phyloP scores from a whole-genome alignment of 768 basidiomycete species.

The Strobilomyces echinocephalus region DNA sequence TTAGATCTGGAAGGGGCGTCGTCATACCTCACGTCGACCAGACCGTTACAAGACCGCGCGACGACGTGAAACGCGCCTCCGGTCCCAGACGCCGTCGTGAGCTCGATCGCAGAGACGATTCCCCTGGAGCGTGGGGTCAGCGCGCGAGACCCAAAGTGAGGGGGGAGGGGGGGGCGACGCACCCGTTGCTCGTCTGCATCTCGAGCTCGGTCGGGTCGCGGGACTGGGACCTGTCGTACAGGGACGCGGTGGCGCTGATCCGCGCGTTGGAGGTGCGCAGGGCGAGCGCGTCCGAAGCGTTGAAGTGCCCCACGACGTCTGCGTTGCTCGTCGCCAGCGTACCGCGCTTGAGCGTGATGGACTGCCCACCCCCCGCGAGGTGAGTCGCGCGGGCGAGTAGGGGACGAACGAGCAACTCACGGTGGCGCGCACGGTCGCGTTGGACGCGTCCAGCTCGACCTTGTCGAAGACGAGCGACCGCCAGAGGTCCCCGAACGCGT shows the following conservation, averaged over 20 bases:
- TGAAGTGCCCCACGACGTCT: conserved; percentile 36
- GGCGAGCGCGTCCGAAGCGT: conserved; percentile 21
- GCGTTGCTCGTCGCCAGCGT: conserved; percentile 31
- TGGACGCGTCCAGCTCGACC: conserved; percentile 20
- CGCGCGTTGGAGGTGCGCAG: conserved; percentile 35
- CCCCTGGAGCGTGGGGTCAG: conserved; percentile 3
- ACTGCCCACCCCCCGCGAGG: conserved; percentile 19
- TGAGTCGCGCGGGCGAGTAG: background rate
- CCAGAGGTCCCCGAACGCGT: conserved; percentile 27
- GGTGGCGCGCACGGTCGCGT: conserved; percentile 23
- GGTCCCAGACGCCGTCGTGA: conserved; percentile 25
- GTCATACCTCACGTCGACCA: conserved; percentile 24
- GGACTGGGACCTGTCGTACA: conserved; percentile 9
- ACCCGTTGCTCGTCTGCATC: conserved; percentile 24
- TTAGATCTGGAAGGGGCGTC: conserved; percentile 27
- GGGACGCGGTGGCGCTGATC: conserved; percentile 25
- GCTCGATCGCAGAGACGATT: conserved; percentile 18
- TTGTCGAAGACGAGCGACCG: conserved; percentile 25
- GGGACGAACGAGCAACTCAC: conserved; percentile 14
- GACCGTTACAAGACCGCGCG: conserved; percentile 33
- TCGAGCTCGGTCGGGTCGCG: conserved; percentile 3
- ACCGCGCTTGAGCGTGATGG: conserved; percentile 23
- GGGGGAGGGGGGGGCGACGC: conserved; percentile 6
- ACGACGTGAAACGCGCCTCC: conserved; percentile 31
- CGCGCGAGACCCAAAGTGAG: too few species aligned